Base-by-base conservation (phyloP, 768 basidiomycete genomes). In the Porphyrellus cyaneotinctus region DNA sequence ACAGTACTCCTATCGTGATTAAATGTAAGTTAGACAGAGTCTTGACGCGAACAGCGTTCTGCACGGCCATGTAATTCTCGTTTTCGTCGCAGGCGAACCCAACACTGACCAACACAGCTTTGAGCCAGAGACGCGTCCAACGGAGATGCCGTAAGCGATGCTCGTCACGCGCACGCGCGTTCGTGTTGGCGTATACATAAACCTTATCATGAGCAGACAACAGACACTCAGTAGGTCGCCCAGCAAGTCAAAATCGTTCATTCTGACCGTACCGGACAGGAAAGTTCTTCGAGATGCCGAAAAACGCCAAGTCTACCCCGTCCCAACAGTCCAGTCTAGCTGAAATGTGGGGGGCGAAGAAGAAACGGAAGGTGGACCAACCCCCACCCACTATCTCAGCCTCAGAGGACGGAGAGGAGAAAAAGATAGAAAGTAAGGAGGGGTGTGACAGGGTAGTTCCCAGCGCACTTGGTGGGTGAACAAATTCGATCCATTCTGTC, bases 271-370 rank as follows among this genome's bases (percentile, higher is more conserved):
- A 37, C 30, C 35, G 31, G 33, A 10, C 56, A 91, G 88, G 83
- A 33, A 88, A 81, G 63, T 91, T 90, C 57, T 82, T 91, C 50
- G 74, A 77, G 52, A 87, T 90, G 86, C 87, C 90, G 0, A 78
- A 77, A 57, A 76, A 77, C 26, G 58, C 64, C n/a, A 90, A 88
- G 69, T 65, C 80, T 26, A 68, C 84, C 4, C 85, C 86, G 0
- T 82, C 85, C 8, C 88, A 89, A 52, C 90, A 93, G 66, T 75
- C 88, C n/a, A 90, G 75, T 61, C 78, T 93, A 35, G 76, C 80
- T 51, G 87, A 90, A 49, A 76, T 89, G 74, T 92, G 88, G 87
- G 76, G 74, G 11, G 74, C 71, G 60, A 77, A 68, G 72, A 76
- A 70, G 58, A 64, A 68, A 54, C 62, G 55, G 15, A 62, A 54